phyloP scores from a whole-genome alignment of 75 land plant genomes.

The Cupressus sempervirens region DNA sequence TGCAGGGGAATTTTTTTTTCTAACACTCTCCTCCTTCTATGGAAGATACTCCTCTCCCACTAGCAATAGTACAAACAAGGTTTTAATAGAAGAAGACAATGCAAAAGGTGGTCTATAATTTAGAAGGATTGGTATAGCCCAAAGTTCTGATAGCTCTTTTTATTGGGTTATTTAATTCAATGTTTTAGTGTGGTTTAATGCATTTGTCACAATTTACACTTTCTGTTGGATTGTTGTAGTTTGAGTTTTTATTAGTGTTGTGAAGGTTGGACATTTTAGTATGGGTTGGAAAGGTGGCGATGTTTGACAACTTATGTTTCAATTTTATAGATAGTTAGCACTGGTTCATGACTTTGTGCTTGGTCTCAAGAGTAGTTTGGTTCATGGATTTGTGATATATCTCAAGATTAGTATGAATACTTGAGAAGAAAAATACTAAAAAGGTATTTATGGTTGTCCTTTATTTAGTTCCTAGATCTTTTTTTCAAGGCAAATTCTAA shows the following conservation, averaged over 20 bases:
- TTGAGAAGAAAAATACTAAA: slow-evolving; percentile 81
- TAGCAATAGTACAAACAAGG: slow-evolving; percentile 4
- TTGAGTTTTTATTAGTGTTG: too few relatives aligned
- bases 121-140: slow-evolving; percentile 30
- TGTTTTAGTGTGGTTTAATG: slow-evolving; percentile 21
- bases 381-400: too few relatives aligned
- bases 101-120: background rate
- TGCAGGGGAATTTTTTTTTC: too few relatives aligned
- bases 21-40: too few relatives aligned
- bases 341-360: slow-evolving; percentile 88
- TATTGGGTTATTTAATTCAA: slow-evolving; percentile 58
- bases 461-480: background rate
- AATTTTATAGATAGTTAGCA: slow-evolving; percentile 66
- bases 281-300: too few relatives aligned
- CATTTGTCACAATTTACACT: too few relatives aligned
- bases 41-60: too few relatives aligned
- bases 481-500: background rate
- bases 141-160: slow-evolving; percentile 66
- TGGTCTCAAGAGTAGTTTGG: too few relatives aligned
- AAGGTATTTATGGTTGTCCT: slow-evolving; percentile 40
- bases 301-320: too few relatives aligned
- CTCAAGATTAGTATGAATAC: slow-evolving; percentile 81
- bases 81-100: background rate
- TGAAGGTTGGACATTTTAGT: too few relatives aligned
- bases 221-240: too few relatives aligned